Evolutionary conservation across 2,329 filamentous ascomycete genomes (phyloP).

Genomic region (Venturia aucupariae): DNA sequence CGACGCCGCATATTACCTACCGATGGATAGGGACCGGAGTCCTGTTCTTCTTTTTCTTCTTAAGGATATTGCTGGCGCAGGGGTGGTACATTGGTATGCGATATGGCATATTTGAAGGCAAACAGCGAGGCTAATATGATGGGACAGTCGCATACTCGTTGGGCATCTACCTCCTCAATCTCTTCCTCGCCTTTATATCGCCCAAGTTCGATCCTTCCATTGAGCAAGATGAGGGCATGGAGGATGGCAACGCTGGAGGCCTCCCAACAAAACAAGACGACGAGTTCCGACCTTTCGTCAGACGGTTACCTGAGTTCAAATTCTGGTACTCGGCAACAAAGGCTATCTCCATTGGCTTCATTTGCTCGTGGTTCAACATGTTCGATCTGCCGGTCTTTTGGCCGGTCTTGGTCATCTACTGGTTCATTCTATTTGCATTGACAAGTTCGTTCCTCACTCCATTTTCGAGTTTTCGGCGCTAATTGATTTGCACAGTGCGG

Average conservation of each 20-base stretch:
- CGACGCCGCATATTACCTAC: conserved; percentile 80
- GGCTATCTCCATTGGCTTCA: conserved; percentile 71
- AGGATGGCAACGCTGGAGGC: conserved; percentile 64
- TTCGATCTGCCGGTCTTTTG: conserved; percentile 99
- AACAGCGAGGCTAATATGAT: background rate
- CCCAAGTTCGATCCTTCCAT: conserved; percentile 98
- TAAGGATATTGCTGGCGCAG: conserved; percentile 83
- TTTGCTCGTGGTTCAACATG: conserved; percentile 85
- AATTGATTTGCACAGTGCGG: conserved; percentile 72
- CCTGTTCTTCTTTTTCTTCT: conserved; percentile 70
- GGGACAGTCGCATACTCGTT: conserved; percentile 82
- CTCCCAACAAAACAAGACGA: conserved; percentile 94
- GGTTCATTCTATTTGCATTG: conserved; percentile 90
- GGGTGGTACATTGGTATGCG: conserved; percentile 94
- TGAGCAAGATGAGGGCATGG: conserved; percentile 90
- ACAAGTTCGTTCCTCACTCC: conserved; percentile 89
- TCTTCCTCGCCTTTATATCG: conserved; percentile 96
- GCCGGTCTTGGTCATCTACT: conserved; percentile 97
- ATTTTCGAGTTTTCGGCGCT: no score
- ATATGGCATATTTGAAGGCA: conserved; percentile 10
- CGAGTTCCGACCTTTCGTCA: conserved; percentile 95
- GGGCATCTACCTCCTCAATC: conserved; percentile 96
- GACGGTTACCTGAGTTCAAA: conserved; percentile 96
- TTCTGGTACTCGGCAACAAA: conserved; percentile 97
- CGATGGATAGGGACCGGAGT: conserved; percentile 80